Evolutionary conservation across 2,329 filamentous ascomycete species (phyloP), one percentile per base, ranked within the genome.

Genomic region (Lachnum nothofagi): DNA sequence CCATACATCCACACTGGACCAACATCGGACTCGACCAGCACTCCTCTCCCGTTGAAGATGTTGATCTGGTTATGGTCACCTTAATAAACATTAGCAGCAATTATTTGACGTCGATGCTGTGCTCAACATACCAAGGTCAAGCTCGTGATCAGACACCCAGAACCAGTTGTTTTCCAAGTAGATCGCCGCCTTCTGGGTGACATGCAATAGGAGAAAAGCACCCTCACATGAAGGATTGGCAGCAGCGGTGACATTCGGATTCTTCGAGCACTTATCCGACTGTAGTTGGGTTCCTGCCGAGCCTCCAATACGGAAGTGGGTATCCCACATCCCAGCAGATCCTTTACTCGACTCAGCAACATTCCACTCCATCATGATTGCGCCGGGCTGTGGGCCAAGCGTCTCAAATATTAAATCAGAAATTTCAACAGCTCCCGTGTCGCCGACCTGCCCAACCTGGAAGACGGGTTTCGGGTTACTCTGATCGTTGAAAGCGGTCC

Each of bases 261-360:
- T 86, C 77, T 94, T 94, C 66, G 79, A 69, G 72, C 91, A 96
- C 47, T 76, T 83, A 67, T 88, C 77, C 16, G 84, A 85, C 69
- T 65, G 88, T 14, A 97, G 78, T 56, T 87, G 70, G 23, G 91
- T 94, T 52, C 91, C 91, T 4, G 86, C 84, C 46, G 85, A 83
- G 37, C 93, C 93, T 60, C 90, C 91, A 60, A 98, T 80, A 63
- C 93, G 88, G 71, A 93, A 85, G 74, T 98, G 93, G n/a, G 91
- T 84, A 63, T 98, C 93, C 88, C 91, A 98, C 70, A 96, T 83
- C 54, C 82, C 91, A 17, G 83, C 83, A 1, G 82, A 79, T 40
- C 88, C 89, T 49, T 83, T 77, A 47, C 68, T 74, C 58, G 77
- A 66, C 29, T 82, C 84, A 37, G 80, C 81, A 35, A 95, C 74